These are phyloP conservation scores for Colletotrichum sp. DNA, from an alignment of 2,329 filamentous ascomycete genomes.

Conservation along the genomic window DNA sequence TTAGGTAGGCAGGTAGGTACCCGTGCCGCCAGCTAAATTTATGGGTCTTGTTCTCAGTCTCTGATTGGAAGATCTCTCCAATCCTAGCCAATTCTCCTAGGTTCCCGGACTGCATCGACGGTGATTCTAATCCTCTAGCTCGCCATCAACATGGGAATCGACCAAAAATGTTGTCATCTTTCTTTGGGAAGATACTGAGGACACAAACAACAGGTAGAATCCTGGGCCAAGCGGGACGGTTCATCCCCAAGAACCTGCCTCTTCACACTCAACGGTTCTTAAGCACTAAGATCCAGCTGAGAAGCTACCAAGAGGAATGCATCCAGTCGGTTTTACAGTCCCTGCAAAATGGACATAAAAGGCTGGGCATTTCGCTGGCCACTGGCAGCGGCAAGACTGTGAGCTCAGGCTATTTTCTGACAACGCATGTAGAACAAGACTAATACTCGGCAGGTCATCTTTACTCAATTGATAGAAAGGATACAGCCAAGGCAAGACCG, in stretches of 20 bases:
- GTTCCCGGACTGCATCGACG: not conserved
- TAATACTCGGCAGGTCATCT: slow-evolving; percentile 72
- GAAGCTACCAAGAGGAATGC: slow-evolving; percentile 90
- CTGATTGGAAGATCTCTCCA: not conserved
- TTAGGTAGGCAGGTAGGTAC: not conserved
- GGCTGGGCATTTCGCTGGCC: slow-evolving; percentile 83
- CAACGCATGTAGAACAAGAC: not conserved
- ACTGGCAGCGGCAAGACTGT: slow-evolving; percentile 92
- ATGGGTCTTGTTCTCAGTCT: not conserved
- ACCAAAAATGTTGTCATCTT: not conserved
- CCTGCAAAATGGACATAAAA: slow-evolving; percentile 73
- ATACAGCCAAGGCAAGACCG: slow-evolving; percentile 60
- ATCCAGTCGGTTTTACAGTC: slow-evolving; percentile 80
- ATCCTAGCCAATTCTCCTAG: not conserved
- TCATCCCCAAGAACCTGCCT: not conserved
- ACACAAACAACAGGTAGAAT: not conserved
- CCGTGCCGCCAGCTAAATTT: not conserved
- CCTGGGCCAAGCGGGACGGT: not conserved
- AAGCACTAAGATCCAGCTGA: slow-evolving; percentile 60
- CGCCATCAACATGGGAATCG: not conserved
- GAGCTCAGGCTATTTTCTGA: slow-evolving; percentile 2
- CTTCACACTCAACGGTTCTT: not conserved
- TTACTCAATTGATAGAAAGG: slow-evolving; percentile 90
- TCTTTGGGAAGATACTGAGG: not conserved
- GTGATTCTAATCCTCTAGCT: not conserved